Evolutionary conservation across 345 rosid genomes (phyloP), one percentile per base, ranked within the genome.

Genomic region (Pistacia integerrima): DNA sequence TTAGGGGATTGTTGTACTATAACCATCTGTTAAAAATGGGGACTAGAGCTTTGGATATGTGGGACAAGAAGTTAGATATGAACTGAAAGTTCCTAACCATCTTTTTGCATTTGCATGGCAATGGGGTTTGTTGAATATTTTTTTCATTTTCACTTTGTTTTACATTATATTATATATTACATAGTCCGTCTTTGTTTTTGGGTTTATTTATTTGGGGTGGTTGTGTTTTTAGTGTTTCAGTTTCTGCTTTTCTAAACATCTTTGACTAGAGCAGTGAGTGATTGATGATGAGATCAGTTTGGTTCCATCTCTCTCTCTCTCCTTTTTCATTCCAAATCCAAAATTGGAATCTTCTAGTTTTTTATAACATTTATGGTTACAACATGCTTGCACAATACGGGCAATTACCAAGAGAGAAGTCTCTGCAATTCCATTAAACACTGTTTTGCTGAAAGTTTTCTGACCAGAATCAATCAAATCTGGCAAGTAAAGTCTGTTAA

Each of bases 11-110:
- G 78, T 55, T 66, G 69, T 80, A 72, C 79, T 64, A 41, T 41
- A 66, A 54, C 71, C 41, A 46, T 57, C 18, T 22, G 81, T 36
- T 73, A 33, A 17, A 11, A 46, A 64, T 66, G 33, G 49, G 76
- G 73, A 66, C 73, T 49, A 38, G 60, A 41, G 35, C 63, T 72
- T 67, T 73, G 75, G 46, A 41, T 41, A 70, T 73, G 78, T 80
- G 79, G 87, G 84, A 82, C 81, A 75, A 72, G 62, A 63, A 85
- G 91, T 93, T 91, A 76, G 87, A 90, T 86, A 65, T 85, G 76
- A 94, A 92, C 95, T 83, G 89, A 87, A 89, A 82, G 84, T 87
- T 83, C 85, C 88, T 79, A 80, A 82, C 82, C 76, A 78, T 80
- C 79, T 54, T 75, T 80, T 87, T 66, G 82, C 84, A 82, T 87